Base-by-base conservation (phyloP, 352 stramenopile genomes). In the Halophytophthora polymorphica region DNA sequence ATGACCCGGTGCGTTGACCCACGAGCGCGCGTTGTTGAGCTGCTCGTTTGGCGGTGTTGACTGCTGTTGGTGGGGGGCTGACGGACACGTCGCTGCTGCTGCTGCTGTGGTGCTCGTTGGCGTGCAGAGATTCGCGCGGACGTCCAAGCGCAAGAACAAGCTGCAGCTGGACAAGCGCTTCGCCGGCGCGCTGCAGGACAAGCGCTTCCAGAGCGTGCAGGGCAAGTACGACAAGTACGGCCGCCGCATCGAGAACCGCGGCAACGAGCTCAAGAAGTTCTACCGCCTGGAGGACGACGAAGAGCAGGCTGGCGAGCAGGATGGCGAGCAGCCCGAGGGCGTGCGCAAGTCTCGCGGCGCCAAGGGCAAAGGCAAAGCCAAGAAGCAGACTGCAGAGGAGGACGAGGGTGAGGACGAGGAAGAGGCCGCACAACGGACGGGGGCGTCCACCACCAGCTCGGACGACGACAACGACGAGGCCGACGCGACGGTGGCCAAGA, bases 161-260 rank as follows among this genome's bases (percentile, higher is more conserved):
- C 59, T 94, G 25, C 62, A 92, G 68, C 81, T 94, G 49, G 84
- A 94, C 60, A 53, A 79, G 44, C 82, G 84, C 6, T 94, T 94
- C 48, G 67, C 76, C 8, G 80, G 53, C 0, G 75, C 85, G 39
- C 69, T 94, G 41, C 73, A 86, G 36, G 80, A 92, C 60, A 71
- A 90, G 43, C 72, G 71, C 22, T 94, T 94, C 61, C 81, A 91
- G 63, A 85, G 76, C 18, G 75, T 83, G 2, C 77, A 91, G 49
- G 83, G 80, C 31, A 92, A 89, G 48, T 94, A 89, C 63, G 83
- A 94, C 70, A 94, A 94, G 61, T 92, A 94, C 46, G 84, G 84
- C 42, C 77, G 84, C 18, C 75, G 76, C n/a, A 81, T 93, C 7
- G 64, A 89, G 46, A 85, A 90, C 59, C 78, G 86, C 52, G 48